Evolutionary conservation across 768 basidiomycete species (phyloP), one percentile per base, ranked within the genome.

Genomic region (Podaxis sp.): DNA sequence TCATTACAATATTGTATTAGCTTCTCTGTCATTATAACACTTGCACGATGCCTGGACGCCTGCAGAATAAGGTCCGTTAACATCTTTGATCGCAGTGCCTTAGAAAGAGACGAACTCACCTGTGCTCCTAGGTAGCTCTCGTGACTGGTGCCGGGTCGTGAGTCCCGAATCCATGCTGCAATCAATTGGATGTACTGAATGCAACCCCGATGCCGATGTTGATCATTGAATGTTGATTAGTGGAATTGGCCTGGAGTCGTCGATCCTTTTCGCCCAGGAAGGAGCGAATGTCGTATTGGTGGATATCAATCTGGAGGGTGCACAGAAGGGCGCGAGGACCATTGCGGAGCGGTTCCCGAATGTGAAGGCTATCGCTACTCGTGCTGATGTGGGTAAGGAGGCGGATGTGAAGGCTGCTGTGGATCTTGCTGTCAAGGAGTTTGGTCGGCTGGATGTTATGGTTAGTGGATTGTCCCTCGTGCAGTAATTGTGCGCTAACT

Each of bases 371-470:
- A 67, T 90, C 50, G 83, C 91, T 3, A 72, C 86, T 66, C 91
- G 85, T 73, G 87, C 87, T 50, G 95, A 99, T 74, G 97, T 98
- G 1, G 84, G 88, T 62, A 91, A 91, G 70, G 97, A 99, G 75
- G 77, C 74, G 4, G 90, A 98, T 61, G 79, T 99, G 57, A 90
- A 95, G 79, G 81, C 78, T 38, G 83, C 89, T 6, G 91, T 99
- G 23, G 89, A 91, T 58, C 75, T 72, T 55, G 90, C 95, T 0
- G 87, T 97, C 57, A 77, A 84, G 61, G 82, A 87, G 67, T 97
- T 95, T 73, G 97, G 97, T n/a, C 79, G 97, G 60, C 78, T 99
- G 67, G 97, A 99, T 71, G 77, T 99, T 62, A 91, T 99, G 90
- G 95, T 95, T 69, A 66, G 82, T 67, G 13, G 40, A 25, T 52